Evolutionary conservation across 257 asterid species (phyloP).

Genomic region (Paraleonurus japonicus): DNA sequence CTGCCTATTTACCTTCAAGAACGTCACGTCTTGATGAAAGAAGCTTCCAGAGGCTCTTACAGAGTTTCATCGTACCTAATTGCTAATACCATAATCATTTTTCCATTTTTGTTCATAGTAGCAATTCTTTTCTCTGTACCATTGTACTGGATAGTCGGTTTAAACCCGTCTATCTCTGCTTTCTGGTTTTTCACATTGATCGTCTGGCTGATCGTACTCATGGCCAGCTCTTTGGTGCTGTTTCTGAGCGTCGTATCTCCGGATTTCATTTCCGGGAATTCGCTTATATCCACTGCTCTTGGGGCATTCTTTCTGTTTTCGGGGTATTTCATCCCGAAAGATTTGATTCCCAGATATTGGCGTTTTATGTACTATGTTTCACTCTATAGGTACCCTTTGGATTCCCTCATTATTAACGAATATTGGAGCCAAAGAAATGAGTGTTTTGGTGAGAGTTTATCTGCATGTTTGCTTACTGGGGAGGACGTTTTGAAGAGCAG

Average conservation of each 20-base stretch:
- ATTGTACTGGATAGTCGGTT: constrained; percentile 78
- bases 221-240: constrained; percentile 88
- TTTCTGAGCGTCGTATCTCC: constrained; percentile 80
- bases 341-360: constrained; percentile 81
- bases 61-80: constrained; percentile 72
- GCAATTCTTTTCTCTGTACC: constrained; percentile 77
- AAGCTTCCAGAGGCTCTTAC: constrained; percentile 80
- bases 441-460: constrained; percentile 42
- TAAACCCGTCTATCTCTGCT: constrained; percentile 69
- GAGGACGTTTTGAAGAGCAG: constrained; percentile 70
- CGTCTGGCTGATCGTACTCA: constrained; percentile 79
- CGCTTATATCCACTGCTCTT: constrained; percentile 73
- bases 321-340: constrained; percentile 83
- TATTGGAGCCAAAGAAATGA: constrained; percentile 65
- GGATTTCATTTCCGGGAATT: constrained; percentile 82
- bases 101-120: constrained; percentile 70
- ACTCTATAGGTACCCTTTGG: constrained; percentile 81
- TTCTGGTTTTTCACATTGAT: constrained; percentile 57
- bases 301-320: constrained; percentile 87
- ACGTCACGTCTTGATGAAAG: constrained; percentile 70
- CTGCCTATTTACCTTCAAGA: constrained; percentile 89
- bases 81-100: constrained; percentile 68
- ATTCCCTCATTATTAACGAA: constrained; percentile 65
- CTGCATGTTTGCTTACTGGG: constrained; percentile 67
- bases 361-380: constrained; percentile 85